phyloP scores from a whole-genome alignment of 2,329 filamentous ascomycete genomes.

The Arthroderma sp. region DNA sequence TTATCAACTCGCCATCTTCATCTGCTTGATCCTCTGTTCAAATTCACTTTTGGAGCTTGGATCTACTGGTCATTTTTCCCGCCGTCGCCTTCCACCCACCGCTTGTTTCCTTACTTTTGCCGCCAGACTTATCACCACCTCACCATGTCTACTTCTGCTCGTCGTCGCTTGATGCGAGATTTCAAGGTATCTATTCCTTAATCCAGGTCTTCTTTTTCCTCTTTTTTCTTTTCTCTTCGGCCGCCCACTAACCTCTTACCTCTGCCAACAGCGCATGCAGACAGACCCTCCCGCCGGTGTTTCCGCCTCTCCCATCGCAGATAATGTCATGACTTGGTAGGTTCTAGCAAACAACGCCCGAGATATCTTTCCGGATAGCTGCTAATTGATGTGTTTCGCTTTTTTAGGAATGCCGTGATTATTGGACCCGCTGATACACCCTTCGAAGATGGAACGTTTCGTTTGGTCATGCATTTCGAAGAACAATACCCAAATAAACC shows the following conservation, averaged over 20 bases:
- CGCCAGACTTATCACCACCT: slow-evolving; percentile 7
- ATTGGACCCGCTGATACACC: slow-evolving; percentile 94
- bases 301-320: slow-evolving; percentile 86
- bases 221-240: neutral
- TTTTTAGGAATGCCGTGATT: slow-evolving; percentile 83
- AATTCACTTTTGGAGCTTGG: no score
- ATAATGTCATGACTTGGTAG: slow-evolving; percentile 96
- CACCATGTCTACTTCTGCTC: slow-evolving; percentile 80
- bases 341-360: slow-evolving; percentile 14
- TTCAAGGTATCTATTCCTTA: slow-evolving; percentile 67
- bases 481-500: slow-evolving; percentile 99
- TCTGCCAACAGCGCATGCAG: slow-evolving; percentile 70
- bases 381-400: slow-evolving; percentile 16
- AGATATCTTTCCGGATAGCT: slow-evolving; percentile 7
- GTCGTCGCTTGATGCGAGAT: slow-evolving; percentile 94
- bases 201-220: neutral
- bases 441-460: slow-evolving; percentile 95
- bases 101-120: neutral
- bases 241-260: neutral
- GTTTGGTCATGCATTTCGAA: slow-evolving; percentile 97
- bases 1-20: no score
- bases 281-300: slow-evolving; percentile 95
- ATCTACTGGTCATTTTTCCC: neutral
- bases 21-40: no score
- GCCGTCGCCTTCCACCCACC: neutral